These are phyloP conservation scores for Suillus lakei DNA, from an alignment of 768 basidiomycete genomes.

Conservation along the genomic window DNA sequence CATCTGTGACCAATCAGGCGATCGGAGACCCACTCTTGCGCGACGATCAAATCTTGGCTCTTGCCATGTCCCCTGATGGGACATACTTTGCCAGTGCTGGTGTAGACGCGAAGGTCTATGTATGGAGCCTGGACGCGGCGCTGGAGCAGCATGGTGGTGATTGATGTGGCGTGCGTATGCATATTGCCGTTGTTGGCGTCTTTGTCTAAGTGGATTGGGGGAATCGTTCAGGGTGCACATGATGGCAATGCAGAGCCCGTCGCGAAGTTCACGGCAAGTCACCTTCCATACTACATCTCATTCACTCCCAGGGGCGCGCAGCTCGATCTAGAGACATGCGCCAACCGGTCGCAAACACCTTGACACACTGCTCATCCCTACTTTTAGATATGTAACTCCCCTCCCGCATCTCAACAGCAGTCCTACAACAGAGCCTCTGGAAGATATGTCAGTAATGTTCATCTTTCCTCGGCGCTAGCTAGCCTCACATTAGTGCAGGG, in stretches of 20 bases:
- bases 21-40: no score
- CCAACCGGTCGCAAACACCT: neutral
- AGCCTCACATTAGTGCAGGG: neutral
- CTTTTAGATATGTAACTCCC: neutral
- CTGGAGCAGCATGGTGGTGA: neutral
- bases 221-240: neutral
- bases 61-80: no score
- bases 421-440: neutral
- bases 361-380: neutral
- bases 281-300: neutral
- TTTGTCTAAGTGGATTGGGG: neutral
- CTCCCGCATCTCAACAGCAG: neutral
- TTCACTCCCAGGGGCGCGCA: neutral
- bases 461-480: neutral
- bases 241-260: neutral
- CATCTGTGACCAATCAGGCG: constrained; percentile 4
- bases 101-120: neutral
- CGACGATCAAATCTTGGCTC: no score
- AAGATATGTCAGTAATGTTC: neutral
- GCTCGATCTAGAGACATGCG: neutral
- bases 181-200: neutral
- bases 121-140: neutral
- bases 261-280: neutral
- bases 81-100: no score
- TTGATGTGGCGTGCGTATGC: neutral